Evolutionary conservation across 2,329 filamentous ascomycete genomes (phyloP).

Genomic region (Penicillium janthinellum): DNA sequence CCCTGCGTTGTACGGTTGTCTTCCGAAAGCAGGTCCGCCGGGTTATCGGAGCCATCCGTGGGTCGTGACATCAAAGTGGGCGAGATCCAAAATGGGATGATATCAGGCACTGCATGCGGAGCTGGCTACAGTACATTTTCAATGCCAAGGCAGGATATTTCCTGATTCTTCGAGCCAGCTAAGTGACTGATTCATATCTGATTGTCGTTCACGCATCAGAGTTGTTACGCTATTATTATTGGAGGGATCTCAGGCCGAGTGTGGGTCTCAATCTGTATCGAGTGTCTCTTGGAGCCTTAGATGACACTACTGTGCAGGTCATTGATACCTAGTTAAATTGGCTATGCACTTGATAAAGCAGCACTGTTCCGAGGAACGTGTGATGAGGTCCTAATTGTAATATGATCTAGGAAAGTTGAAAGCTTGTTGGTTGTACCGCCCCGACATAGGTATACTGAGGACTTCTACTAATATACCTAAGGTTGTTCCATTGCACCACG

Average conservation of each 20-base stretch:
- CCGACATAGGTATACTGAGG: too few relatives aligned
- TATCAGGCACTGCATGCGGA: background rate
- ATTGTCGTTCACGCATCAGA: background rate
- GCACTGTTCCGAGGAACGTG: too few relatives aligned
- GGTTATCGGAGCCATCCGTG: conserved; percentile 4
- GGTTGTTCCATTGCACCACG: too few relatives aligned
- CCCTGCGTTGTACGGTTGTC: background rate
- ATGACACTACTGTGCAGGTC: too few relatives aligned
- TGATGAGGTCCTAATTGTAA: too few relatives aligned
- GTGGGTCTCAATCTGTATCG: background rate
- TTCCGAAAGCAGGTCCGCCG: background rate
- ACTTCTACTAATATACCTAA: too few relatives aligned
- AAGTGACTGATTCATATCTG: background rate
- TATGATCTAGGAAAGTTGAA: too few relatives aligned
- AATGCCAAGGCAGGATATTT: background rate
- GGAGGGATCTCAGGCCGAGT: background rate
- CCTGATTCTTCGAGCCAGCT: background rate
- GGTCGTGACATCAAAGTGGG: conserved; percentile 17
- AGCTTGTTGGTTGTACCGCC: too few relatives aligned
- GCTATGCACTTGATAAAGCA: too few relatives aligned
- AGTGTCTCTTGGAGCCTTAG: too few relatives aligned
- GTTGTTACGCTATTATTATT: background rate
- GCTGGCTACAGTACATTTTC: background rate
- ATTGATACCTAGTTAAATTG: too few relatives aligned
- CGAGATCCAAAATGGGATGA: background rate